Percentiles rank a stretch among this genome's conserved stretches.
Evolutionary conservation across 345 rosid species (phyloP).

Genomic region (Combretum micranthum): DNA sequence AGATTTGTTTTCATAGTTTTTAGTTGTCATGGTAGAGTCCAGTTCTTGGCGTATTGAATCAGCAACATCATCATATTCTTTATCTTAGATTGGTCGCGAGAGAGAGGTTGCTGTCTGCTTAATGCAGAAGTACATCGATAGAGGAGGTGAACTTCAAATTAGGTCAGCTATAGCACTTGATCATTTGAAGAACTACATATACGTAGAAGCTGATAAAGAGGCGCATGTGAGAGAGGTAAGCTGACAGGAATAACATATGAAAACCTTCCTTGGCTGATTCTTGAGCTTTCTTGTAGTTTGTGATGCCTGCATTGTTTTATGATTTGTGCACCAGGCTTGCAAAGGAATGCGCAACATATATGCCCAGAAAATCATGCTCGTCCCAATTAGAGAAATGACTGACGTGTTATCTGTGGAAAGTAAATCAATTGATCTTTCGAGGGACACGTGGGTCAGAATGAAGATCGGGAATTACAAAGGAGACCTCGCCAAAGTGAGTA

Average conservation of each 20-base stretch:
- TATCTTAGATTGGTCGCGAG: slow-evolving; percentile 74
- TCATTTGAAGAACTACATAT: slow-evolving; percentile 84
- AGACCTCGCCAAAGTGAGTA: slow-evolving; percentile 81
- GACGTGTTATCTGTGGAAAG: slow-evolving; percentile 98
- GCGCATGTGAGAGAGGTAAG: slow-evolving; percentile 94
- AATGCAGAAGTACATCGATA: slow-evolving; percentile 87
- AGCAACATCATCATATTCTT: too few relatives aligned
- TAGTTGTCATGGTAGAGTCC: too few relatives aligned
- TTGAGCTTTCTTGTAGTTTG: too few relatives aligned
- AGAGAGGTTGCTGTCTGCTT: slow-evolving; percentile 85
- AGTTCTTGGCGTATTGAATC: too few relatives aligned
- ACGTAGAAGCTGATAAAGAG: slow-evolving; percentile 90
- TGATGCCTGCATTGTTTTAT: neutral
- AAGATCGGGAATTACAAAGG: slow-evolving; percentile 90
- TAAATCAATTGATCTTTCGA: slow-evolving; percentile 81
- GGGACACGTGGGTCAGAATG: slow-evolving; percentile 97
- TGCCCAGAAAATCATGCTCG: slow-evolving; percentile 73
- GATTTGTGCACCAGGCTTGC: slow-evolving; percentile 50
- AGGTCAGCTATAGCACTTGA: slow-evolving; percentile 84
- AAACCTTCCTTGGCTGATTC: neutral
- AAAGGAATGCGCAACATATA: slow-evolving; percentile 80
- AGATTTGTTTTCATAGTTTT: neutral
- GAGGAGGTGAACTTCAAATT: slow-evolving; percentile 80
- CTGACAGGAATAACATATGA: too few relatives aligned
- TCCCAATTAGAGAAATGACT: slow-evolving; percentile 93